Evolutionary conservation across 139 green algal species (phyloP), one percentile per base, ranked within the genome.

Genomic region (Zygnema circumcarinatum): DNA sequence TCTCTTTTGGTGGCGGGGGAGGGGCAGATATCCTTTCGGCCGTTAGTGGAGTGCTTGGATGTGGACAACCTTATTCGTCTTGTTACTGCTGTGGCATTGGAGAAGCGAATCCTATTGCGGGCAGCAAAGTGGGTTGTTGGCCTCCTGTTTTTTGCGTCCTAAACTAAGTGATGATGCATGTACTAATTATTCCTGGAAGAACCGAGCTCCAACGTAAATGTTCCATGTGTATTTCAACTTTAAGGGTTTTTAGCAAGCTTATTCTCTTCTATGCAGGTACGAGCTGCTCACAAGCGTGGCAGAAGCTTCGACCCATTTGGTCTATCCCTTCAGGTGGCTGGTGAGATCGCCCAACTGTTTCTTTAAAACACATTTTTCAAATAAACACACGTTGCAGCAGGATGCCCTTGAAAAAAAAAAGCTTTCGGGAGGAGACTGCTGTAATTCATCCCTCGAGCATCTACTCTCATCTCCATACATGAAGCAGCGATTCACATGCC

Each of bases 261-360:
- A 22, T 76, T 62, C 7, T 62, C 3, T 35, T 75, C 25, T 36
- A 54, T 78, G 33, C 38, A 90, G 85, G 76, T 90, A 89, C 25
- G 76, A 68, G 38, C 67, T 91, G 68, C 53, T 91, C 7, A 91
- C 87, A 16, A 25, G 83, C 25, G 87, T 89, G 36, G 87, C 87
- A 2, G 87, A 91, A 62, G 73, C 83, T 1, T 36, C 85, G 35
- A 78, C 38, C 2, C 67, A 79, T 22, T 76, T 91, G 1, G 31
- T 90, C 16, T 86, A 87, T 29, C 87, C 87, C 7, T 53, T 91
- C 38, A 85, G 39, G 83, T 91, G 87, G 87, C 76, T 68, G 81
- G 81, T 88, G 79, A 32, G 79, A n/a, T n/a, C n/a, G n/a, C n/a
- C n/a, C n/a, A n/a, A n/a, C n/a, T n/a, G n/a, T n/a, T n/a, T n/a